phyloP scores from a whole-genome alignment of 2,329 filamentous ascomycete genomes.

The Beauveria sp. region DNA sequence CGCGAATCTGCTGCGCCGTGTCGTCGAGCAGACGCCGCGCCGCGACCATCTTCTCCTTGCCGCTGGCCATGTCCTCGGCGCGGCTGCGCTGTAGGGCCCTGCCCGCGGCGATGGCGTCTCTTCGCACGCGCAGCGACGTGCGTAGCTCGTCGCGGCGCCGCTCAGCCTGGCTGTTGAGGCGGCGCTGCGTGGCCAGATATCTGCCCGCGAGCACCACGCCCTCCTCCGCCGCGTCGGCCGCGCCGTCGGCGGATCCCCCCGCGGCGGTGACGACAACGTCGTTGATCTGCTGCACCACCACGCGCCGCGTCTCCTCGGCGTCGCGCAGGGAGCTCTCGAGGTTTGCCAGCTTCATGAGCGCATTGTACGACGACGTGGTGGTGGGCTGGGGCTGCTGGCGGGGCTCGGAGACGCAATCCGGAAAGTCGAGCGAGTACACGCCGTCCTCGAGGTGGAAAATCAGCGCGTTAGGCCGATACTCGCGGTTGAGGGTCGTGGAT shows the following conservation, averaged over 20 bases:
- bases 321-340: slow-evolving; percentile 89
- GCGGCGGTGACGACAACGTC: slow-evolving; percentile 40
- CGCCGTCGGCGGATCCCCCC: slow-evolving; percentile 35
- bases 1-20: slow-evolving; percentile 60
- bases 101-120: slow-evolving; percentile 59
- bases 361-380: slow-evolving; percentile 74
- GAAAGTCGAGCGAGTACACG: slow-evolving; percentile 72
- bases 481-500: slow-evolving; percentile 60
- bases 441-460: slow-evolving; percentile 82
- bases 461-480: slow-evolving; percentile 73
- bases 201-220: slow-evolving; percentile 38
- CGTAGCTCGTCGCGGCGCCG: slow-evolving; percentile 60
- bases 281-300: slow-evolving; percentile 73
- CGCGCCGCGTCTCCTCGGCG: slow-evolving; percentile 67
- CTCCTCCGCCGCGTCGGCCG: slow-evolving; percentile 42
- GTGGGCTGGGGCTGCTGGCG: slow-evolving; percentile 38
- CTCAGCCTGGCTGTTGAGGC: slow-evolving; percentile 53
- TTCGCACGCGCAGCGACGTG: slow-evolving; percentile 56
- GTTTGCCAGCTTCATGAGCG: slow-evolving; percentile 79
- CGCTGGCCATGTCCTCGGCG: slow-evolving; percentile 53
- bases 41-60: slow-evolving; percentile 48
- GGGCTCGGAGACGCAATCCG: slow-evolving; percentile 37
- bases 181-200: slow-evolving; percentile 56
- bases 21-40: slow-evolving; percentile 47
- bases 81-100: slow-evolving; percentile 50